phyloP scores from a whole-genome alignment of 2,329 filamentous ascomycete genomes.

The Trichoderma sp. region DNA sequence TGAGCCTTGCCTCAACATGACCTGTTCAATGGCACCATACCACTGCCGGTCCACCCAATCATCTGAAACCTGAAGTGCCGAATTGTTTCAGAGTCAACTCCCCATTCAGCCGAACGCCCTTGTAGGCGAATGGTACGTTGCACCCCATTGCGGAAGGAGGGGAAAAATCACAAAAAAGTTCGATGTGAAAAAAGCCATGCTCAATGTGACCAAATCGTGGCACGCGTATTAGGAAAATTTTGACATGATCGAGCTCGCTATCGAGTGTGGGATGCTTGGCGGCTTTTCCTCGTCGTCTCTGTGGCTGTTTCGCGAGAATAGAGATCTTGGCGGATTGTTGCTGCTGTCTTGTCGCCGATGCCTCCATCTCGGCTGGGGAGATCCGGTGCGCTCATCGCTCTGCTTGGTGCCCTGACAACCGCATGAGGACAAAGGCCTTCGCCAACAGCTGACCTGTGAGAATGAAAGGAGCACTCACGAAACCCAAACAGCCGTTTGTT shows the following conservation, averaged over 20 bases:
- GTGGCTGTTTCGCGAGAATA: constrained; percentile 16
- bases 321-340: neutral
- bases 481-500: constrained; percentile 62
- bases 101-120: neutral
- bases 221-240: neutral
- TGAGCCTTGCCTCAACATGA: constrained; percentile 1
- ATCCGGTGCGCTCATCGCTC: constrained; percentile 19
- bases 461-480: constrained; percentile 62
- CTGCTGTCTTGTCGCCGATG: neutral
- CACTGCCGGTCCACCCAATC: neutral
- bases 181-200: neutral
- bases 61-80: constrained; percentile 14
- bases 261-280: constrained; percentile 6
- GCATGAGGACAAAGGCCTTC: constrained; percentile 55
- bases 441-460: constrained; percentile 55
- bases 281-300: constrained; percentile 9
- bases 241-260: constrained; percentile 11
- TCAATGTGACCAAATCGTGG: neutral
- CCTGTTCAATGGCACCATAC: constrained; percentile 7
- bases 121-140: neutral
- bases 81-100: constrained; percentile 14
- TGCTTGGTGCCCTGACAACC: constrained; percentile 16
- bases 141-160: neutral
- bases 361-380: constrained; percentile 2
- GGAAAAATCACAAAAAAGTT: neutral